phyloP scores from a whole-genome alignment of 257 asterid species.

The Nemophila menziesii region DNA sequence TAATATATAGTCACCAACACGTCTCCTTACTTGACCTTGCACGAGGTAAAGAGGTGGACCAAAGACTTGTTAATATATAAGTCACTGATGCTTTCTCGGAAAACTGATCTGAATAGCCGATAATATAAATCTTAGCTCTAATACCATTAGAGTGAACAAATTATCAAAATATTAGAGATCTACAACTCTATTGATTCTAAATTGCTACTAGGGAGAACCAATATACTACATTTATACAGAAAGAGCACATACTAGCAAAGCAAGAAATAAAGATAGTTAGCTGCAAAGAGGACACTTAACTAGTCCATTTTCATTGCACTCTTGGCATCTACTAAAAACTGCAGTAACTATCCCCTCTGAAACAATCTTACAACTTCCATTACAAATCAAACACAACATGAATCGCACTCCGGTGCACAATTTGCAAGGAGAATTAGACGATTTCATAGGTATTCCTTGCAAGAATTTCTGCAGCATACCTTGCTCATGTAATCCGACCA shows the following conservation, averaged over 20 bases:
- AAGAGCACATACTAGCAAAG: not conserved
- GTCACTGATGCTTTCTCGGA: too few species aligned
- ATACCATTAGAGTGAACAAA: too few species aligned
- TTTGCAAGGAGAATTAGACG: constrained; percentile 26
- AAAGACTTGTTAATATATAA: too few species aligned
- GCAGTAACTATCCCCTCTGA: constrained; percentile 13
- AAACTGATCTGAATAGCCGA: too few species aligned
- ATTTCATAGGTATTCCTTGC: constrained; percentile 39
- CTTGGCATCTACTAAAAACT: constrained; percentile 26
- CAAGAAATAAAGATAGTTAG: not conserved
- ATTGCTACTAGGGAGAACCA: too few species aligned
- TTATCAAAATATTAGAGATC: too few species aligned
- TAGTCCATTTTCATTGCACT: constrained; percentile 78
- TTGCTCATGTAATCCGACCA: constrained; percentile 50
- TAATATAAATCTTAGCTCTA: too few species aligned
- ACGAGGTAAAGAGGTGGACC: too few species aligned
- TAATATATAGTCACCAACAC: too few species aligned
- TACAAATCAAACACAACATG: constrained; percentile 40
- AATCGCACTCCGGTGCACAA: constrained; percentile 53
- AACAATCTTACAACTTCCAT: constrained; percentile 45
- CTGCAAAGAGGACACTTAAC: constrained; percentile 53
- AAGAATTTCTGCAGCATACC: constrained; percentile 37
- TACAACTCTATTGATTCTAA: too few species aligned
- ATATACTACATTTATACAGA: too few species aligned
- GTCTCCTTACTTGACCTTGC: too few species aligned